Base-by-base conservation (phyloP, 306 rosid species). In the Morella rubra region DNA sequence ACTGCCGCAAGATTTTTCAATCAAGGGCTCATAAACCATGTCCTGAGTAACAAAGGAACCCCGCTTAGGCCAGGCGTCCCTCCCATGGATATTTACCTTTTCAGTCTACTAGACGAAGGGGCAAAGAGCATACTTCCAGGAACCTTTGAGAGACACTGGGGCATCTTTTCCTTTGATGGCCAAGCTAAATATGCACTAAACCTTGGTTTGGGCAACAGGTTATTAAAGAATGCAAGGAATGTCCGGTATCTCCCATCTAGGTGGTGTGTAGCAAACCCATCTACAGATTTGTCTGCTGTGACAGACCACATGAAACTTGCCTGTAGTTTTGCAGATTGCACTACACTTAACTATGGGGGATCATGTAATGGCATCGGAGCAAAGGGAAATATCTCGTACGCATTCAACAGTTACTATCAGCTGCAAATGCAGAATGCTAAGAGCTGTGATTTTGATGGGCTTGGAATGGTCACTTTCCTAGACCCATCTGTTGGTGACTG, bases 61-160 rank as follows among this genome's bases (percentile, higher is more conserved):
- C 93, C 98, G n/a, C 75, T 91, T 83, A 87, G 97, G 85, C 98
- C 97, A 1, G 69, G 52, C 3, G 24, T 62, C 74, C 93, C 98
- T 37, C 96, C 98, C 0, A 24, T 81, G 86, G 98, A 93, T 82
- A 74, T 89, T 47, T 93, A 91, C 77, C 86, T 93, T 64, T 93
- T 93, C 73, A 71, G 91, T 79, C 83, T 93, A 19, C 81, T 89
- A 20, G 96, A 93, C 45, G 98, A 93, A 86, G 96, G 89, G 24
- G 94, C 94, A 6, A 93, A 93, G 86, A 93, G 90, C 82, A 73
- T 60, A 0, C 93, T 93, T 77, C 97, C 98, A 0, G 98, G 97
- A 24, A 91, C 85, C 87, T 93, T 93, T 69, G 98, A 93, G 80
- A 89, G 98, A 72, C 98, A 93, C 69, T 93, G 98, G 97, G 98